phyloP scores from a whole-genome alignment of 176 grass and related monocot species.

The Tillandsia fasciculata region DNA sequence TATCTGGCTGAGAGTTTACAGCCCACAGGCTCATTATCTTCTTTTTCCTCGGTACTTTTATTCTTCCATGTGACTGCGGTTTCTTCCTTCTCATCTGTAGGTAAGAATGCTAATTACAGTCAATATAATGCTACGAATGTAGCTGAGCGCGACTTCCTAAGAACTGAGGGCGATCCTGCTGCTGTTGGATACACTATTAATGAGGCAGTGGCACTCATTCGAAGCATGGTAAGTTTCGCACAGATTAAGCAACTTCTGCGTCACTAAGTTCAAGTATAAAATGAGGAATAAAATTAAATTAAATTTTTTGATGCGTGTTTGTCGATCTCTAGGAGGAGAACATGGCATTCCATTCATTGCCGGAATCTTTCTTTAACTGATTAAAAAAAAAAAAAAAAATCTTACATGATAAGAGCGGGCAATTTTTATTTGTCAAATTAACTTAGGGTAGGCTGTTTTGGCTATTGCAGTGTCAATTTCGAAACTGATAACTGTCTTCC shows the following conservation, averaged over 20 bases:
- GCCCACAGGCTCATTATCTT: background rate
- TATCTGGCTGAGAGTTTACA: too few relatives aligned
- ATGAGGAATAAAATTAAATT: background rate
- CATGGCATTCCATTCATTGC: too few relatives aligned
- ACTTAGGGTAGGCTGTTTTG: too few relatives aligned
- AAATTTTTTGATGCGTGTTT: too few relatives aligned
- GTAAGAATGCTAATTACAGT: constrained; percentile 24
- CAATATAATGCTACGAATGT: constrained; percentile 43
- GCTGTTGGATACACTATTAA: constrained; percentile 92
- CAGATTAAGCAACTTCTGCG: background rate
- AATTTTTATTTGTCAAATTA: too few relatives aligned
- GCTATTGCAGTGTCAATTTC: background rate
- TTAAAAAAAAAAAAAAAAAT: too few relatives aligned
- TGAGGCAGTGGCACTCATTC: constrained; percentile 71
- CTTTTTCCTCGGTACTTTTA: background rate
- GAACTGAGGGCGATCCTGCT: constrained; percentile 84
- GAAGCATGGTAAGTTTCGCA: constrained; percentile 76
- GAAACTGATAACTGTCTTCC: background rate
- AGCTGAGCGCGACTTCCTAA: constrained; percentile 77
- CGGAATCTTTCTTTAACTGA: too few relatives aligned
- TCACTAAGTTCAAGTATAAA: background rate
- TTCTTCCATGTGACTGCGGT: constrained; percentile 10
- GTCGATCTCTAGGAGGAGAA: too few relatives aligned
- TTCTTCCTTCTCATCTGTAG: constrained; percentile 29
- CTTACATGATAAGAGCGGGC: too few relatives aligned